Evolutionary conservation across 1,139 yeast species (phyloP).

Genomic region (Debaryomyces coudertii): DNA sequence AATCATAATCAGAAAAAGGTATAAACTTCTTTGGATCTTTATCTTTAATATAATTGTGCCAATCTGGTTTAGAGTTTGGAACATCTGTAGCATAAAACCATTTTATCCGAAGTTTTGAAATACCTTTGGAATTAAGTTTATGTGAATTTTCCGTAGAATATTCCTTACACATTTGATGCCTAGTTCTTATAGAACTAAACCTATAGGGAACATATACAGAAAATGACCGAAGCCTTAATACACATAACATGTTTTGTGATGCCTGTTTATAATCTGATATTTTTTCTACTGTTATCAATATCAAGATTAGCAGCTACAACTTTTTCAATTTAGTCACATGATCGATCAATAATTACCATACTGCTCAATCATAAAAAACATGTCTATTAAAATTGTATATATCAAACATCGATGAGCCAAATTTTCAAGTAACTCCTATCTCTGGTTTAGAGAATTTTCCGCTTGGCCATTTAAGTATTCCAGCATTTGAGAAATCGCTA

Average conservation of each 20-base stretch:
- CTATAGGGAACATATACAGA: neutral
- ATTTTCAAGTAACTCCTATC: conserved; percentile 45
- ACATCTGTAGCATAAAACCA: conserved; percentile 89
- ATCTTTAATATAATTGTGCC: conserved; percentile 51
- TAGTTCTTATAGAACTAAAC: neutral
- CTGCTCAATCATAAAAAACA: too few species aligned
- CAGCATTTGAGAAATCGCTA: conserved; percentile 64
- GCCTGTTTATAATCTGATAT: neutral
- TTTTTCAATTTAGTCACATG: neutral
- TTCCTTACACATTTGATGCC: neutral
- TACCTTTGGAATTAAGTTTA: neutral
- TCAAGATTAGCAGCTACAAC: neutral
- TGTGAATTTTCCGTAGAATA: conserved; percentile 2
- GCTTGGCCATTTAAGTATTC: conserved; percentile 56
- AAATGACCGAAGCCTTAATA: neutral
- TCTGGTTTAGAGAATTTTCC: conserved; percentile 51
- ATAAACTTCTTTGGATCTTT: conserved; percentile 62
- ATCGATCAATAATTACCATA: neutral
- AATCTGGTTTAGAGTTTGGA: conserved; percentile 68
- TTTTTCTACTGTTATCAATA: too few species aligned
- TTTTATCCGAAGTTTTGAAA: conserved; percentile 26
- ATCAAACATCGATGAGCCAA: neutral
- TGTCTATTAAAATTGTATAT: neutral
- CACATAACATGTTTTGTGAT: neutral
- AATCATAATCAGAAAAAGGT: conserved; percentile 71